Percentiles rank a stretch among this genome's conserved stretches.
Conservation (phyloP, 75 land plant genomes). For the Picea sitchensis region DNA sequence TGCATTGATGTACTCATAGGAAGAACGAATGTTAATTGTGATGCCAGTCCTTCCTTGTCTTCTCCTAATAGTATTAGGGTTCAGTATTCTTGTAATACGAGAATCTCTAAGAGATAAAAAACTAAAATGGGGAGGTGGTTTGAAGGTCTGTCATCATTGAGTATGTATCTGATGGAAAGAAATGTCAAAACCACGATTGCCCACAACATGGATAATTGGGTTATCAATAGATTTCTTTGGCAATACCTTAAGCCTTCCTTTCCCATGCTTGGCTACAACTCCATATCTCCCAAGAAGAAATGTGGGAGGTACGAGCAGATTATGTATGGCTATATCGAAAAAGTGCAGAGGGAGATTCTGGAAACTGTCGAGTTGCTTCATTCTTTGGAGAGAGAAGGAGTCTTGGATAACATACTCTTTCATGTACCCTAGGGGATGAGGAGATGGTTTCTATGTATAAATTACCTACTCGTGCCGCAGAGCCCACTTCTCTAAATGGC, state of each 20-base stretch:
- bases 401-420: too few relatives aligned
- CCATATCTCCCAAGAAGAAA: constrained; percentile 16
- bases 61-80: constrained; percentile 36
- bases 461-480: too few relatives aligned
- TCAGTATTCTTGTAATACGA: constrained; percentile 44
- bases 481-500: too few relatives aligned
- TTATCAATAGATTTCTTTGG: constrained; percentile 56
- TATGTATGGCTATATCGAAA: too few relatives aligned
- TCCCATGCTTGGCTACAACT: constrained; percentile 25
- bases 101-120: constrained; percentile 41
- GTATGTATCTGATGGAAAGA: constrained; percentile 39
- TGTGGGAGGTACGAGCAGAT: too few relatives aligned
- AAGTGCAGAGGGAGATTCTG: too few relatives aligned
- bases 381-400: too few relatives aligned
- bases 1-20: constrained; percentile 49
- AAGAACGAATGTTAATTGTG: constrained; percentile 12
- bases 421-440: too few relatives aligned
- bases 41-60: constrained; percentile 27
- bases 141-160: constrained; percentile 56
- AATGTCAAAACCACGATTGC: constrained; percentile 42
- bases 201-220: constrained; percentile 31
- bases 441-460: too few relatives aligned
- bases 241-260: constrained; percentile 54
- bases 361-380: too few relatives aligned
- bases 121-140: constrained; percentile 62